Evolutionary conservation across 2,329 filamentous ascomycete genomes (phyloP).

Genomic region (Diplodia corticola): DNA sequence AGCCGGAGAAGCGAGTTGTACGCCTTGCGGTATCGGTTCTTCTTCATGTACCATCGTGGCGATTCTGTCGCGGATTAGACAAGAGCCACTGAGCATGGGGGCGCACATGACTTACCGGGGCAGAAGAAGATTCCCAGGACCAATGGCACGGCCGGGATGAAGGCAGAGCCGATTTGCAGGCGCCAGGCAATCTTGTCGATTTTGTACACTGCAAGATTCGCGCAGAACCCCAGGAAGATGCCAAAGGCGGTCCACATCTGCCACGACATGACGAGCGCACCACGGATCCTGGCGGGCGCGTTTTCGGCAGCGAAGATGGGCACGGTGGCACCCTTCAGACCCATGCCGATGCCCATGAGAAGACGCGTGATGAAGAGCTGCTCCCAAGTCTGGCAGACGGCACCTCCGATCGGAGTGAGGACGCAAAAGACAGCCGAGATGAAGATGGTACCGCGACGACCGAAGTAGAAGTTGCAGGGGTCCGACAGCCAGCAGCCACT

Average conservation of each 20-base stretch:
- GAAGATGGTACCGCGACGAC: conserved; percentile 75
- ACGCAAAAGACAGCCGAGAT: conserved; percentile 69
- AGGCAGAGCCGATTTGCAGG: conserved; percentile 43
- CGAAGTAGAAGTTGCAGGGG: conserved; percentile 69
- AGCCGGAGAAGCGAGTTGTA: conserved; percentile 43
- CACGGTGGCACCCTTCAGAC: conserved; percentile 71
- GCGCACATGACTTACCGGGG: neutral
- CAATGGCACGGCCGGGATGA: conserved; percentile 43
- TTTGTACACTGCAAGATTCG: conserved; percentile 43
- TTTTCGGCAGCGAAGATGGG: conserved; percentile 78
- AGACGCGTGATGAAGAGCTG: conserved; percentile 71
- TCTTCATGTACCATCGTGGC: conserved; percentile 44
- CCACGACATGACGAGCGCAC: conserved; percentile 42
- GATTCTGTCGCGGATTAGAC: conserved; percentile 30
- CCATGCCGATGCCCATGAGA: conserved; percentile 75
- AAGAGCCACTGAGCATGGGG: no score
- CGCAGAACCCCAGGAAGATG: conserved; percentile 48
- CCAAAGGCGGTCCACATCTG: conserved; percentile 48
- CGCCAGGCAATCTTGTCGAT: conserved; percentile 41
- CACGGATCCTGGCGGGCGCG: conserved; percentile 49
- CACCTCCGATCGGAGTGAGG: conserved; percentile 47
- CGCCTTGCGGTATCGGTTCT: conserved; percentile 40
- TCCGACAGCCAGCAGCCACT: conserved; percentile 70
- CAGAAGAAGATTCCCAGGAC: conserved; percentile 43
- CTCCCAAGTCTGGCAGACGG: conserved; percentile 69